These are phyloP conservation scores for Penicillium nordicum DNA, from an alignment of 2,329 filamentous ascomycete genomes.

Conservation along the genomic window DNA sequence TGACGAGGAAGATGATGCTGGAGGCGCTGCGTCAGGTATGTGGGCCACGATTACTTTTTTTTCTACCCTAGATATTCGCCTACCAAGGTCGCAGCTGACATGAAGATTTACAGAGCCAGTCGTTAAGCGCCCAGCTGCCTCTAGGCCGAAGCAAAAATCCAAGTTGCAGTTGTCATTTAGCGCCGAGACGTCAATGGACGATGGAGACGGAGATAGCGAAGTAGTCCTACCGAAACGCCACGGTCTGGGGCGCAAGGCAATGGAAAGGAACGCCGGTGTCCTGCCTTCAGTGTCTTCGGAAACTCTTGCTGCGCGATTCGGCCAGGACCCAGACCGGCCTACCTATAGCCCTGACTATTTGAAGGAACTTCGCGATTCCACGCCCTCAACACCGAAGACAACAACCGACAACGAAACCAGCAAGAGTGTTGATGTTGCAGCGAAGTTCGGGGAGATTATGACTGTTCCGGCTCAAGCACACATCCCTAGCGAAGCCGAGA, in stretches of 20 bases:
- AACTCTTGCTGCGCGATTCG: slow-evolving; percentile 57
- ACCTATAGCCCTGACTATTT: slow-evolving; percentile 85
- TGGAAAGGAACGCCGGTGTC: slow-evolving; percentile 65
- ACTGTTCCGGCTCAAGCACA: slow-evolving; percentile 34
- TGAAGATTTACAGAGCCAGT: slow-evolving; percentile 45
- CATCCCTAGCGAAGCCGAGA: slow-evolving; percentile 80
- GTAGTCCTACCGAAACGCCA: slow-evolving; percentile 59
- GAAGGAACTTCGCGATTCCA: slow-evolving; percentile 79
- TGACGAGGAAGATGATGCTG: slow-evolving; percentile 50
- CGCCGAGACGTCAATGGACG: slow-evolving; percentile 54
- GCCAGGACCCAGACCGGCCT: slow-evolving; percentile 66
- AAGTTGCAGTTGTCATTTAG: slow-evolving; percentile 76
- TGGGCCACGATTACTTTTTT: slow-evolving; percentile 15
- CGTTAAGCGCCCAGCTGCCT: slow-evolving; percentile 51
- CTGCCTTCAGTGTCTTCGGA: slow-evolving; percentile 50
- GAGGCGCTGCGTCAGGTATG: slow-evolving; percentile 41
- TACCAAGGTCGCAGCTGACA: slow-evolving; percentile 13
- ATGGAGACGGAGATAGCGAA: slow-evolving; percentile 53
- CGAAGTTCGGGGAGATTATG: slow-evolving; percentile 47
- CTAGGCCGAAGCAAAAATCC: slow-evolving; percentile 65
- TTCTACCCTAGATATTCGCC: slow-evolving; percentile 22
- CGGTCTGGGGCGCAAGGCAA: slow-evolving; percentile 59
- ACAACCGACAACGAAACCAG: slow-evolving; percentile 42
- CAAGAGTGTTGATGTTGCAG: slow-evolving; percentile 52
- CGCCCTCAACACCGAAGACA: slow-evolving; percentile 71